These are phyloP conservation scores for Theobroma cacao DNA, from an alignment of 345 rosid species.

Conservation along the genomic window DNA sequence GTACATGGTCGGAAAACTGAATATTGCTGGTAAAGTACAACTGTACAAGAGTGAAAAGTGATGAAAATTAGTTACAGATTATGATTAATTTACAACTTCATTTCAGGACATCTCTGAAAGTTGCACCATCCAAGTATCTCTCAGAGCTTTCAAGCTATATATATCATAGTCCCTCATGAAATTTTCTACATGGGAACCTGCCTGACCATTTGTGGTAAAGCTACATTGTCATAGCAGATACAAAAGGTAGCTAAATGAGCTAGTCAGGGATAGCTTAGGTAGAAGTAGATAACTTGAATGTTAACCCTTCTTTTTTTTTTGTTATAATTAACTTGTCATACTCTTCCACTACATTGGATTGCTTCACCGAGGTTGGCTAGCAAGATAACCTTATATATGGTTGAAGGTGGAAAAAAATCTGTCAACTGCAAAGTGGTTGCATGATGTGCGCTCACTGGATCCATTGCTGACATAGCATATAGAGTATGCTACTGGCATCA, in stretches of 20 bases:
- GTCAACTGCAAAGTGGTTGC: neutral
- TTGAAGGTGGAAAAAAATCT: neutral
- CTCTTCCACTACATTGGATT: neutral
- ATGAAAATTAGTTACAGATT: too few species aligned
- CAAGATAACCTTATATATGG: constrained; percentile 2
- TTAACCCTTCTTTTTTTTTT: too few species aligned
- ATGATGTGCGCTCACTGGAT: neutral
- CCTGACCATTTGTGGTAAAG: neutral
- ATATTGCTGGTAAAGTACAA: too few species aligned
- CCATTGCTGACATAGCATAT: neutral
- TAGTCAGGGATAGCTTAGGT: neutral
- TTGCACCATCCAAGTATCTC: neutral
- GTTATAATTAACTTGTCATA: too few species aligned
- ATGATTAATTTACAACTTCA: too few species aligned
- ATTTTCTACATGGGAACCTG: neutral
- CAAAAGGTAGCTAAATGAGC: neutral
- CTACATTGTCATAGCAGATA: neutral
- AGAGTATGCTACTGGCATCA: neutral
- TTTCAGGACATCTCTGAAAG: neutral
- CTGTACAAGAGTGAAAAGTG: too few species aligned
- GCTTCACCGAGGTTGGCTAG: constrained; percentile 9
- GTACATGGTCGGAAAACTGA: too few species aligned
- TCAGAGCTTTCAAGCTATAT: neutral
- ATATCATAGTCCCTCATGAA: neutral
- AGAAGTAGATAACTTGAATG: too few species aligned